These are phyloP conservation scores for Carex arenaria DNA, from an alignment of 202 grass and related monocot species.

Conservation along the genomic window DNA sequence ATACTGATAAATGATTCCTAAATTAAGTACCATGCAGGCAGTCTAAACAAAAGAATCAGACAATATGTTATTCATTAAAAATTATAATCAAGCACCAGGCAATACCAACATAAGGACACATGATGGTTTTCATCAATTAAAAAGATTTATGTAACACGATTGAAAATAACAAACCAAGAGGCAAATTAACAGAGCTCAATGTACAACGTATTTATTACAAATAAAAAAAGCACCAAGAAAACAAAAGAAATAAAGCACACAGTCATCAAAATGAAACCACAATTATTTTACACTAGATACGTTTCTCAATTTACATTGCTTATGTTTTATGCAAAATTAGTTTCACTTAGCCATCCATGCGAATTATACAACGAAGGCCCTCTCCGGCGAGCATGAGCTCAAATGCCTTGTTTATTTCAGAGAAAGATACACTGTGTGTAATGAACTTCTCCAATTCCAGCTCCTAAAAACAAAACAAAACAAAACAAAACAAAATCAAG, in stretches of 20 bases:
- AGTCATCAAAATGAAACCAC: background rate
- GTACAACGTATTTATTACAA: background rate
- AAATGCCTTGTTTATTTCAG: background rate
- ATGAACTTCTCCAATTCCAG: conserved; percentile 80
- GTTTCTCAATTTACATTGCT: background rate
- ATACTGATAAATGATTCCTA: background rate
- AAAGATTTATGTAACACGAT: background rate
- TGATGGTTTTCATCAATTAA: background rate
- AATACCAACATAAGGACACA: background rate
- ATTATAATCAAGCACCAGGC: background rate
- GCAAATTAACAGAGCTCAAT: background rate
- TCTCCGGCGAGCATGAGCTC: conserved; percentile 30
- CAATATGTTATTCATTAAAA: background rate
- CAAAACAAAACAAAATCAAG: background rate
- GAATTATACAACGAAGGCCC: conserved; percentile 56
- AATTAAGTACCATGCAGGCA: background rate
- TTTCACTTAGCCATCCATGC: conserved; percentile 51
- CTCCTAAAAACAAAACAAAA: conserved; percentile 28
- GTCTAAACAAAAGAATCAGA: background rate
- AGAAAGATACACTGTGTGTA: conserved; percentile 58
- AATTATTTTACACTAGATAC: background rate
- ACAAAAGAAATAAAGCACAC: background rate
- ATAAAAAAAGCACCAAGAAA: background rate
- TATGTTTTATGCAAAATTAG: background rate
- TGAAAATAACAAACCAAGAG: background rate